phyloP scores from a whole-genome alignment of 116 monocot species.

The Posidonia oceanica region DNA sequence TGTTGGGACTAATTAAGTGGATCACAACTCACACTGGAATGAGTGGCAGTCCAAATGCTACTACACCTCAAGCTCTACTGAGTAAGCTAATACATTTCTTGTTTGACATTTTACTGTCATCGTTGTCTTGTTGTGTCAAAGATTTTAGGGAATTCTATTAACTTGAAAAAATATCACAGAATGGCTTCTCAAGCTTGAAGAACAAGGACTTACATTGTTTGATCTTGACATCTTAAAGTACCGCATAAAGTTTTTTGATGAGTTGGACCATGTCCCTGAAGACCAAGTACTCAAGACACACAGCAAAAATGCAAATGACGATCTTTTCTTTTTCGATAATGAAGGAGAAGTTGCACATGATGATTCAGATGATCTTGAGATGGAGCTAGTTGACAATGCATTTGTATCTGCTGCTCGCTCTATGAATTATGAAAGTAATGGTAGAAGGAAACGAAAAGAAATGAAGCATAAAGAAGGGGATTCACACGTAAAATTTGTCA shows the following conservation, averaged over 20 bases:
- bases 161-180: slow-evolving; percentile 22
- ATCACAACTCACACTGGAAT: slow-evolving; percentile 28
- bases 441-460: slow-evolving; percentile 50
- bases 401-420: slow-evolving; percentile 54
- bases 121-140: not conserved
- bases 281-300: slow-evolving; percentile 5
- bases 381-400: slow-evolving; percentile 33
- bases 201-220: slow-evolving; percentile 37
- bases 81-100: slow-evolving; percentile 30
- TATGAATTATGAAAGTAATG: slow-evolving; percentile 24
- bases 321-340: slow-evolving; percentile 58
- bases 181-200: slow-evolving; percentile 53
- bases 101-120: slow-evolving; percentile 1
- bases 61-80: slow-evolving; percentile 66
- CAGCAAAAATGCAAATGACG: slow-evolving; percentile 18
- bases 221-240: slow-evolving; percentile 24
- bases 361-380: slow-evolving; percentile 23
- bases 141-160: not conserved
- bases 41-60: slow-evolving; percentile 22
- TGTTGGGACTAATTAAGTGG: slow-evolving; percentile 35
- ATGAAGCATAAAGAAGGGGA: slow-evolving; percentile 14
- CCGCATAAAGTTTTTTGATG: slow-evolving; percentile 22
- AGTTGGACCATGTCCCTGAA: slow-evolving; percentile 10
- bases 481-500: slow-evolving; percentile 28
- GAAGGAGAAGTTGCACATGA: slow-evolving; percentile 13